Base-by-base conservation (phyloP, 208 protist genomes). In the Leishmania martiniquensis region DNA sequence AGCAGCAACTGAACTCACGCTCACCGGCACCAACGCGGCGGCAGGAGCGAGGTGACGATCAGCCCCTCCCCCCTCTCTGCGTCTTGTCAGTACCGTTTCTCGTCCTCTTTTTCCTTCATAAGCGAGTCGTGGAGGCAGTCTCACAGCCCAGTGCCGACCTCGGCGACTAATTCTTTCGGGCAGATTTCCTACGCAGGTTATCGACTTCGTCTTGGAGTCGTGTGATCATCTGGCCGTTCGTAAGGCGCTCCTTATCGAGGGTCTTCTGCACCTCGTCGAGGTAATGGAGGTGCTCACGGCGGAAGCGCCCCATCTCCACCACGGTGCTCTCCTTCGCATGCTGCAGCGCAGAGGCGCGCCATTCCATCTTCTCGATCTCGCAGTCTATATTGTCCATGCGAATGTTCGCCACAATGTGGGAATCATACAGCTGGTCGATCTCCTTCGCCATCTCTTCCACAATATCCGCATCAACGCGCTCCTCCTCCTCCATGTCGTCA, bases 391-490 rank as follows among this genome's bases (percentile, higher is more conserved):
- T 67, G 65, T 91, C 87, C 75, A 90, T 87, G 42, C 84, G 87
- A 20, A 77, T 42, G 68, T 84, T 65, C 13, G 85, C 87, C 54
- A 94, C 84, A 59, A 75, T 39, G 44, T 90, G 85, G 54, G 88
- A 81, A 25, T 88, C 74, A 76, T 91, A 85, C 54, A 94, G 65
- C 5, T 83, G 80, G 54, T 89, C 54, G n/a, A 93, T 89, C 77
- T 96, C 90, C 32, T 75, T 85, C 54, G 87, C 83, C 49, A 94
- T 72, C 45, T 79, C 81, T 9, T 96, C 90, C 12, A 91, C 66
- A 29, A 91, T 77, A 63, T 93, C 87, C 32, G 86, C 85, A 81
- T 96, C 90, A 6, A 94, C 87, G 47, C 88, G 89, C 59, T 94
- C 90, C 44, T 89, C 81, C 44, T 51, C 65, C 54, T 77, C 78